Evolutionary conservation across 163 green algal genomes (phyloP).

Genomic region (Coccomyxa subellipsoidea): DNA sequence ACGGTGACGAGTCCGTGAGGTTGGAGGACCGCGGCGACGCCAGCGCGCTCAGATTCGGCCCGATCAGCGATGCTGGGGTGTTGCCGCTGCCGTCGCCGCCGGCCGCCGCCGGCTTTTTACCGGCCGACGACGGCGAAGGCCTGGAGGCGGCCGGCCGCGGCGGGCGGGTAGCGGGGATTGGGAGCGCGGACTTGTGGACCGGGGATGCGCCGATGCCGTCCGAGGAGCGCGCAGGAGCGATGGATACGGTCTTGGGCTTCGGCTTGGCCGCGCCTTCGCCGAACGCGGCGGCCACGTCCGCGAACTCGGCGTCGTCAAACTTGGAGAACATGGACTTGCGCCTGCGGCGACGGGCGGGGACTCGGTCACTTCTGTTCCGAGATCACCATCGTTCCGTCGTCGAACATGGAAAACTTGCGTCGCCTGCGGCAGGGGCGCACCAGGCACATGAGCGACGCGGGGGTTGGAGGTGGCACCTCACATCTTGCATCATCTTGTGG

Average conservation of each 20-base stretch:
- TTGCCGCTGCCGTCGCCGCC: not conserved
- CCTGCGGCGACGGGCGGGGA: not conserved
- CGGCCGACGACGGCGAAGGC: not conserved
- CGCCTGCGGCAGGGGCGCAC: not conserved
- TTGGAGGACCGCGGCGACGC: not conserved
- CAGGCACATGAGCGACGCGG: not conserved
- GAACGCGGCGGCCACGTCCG: not conserved
- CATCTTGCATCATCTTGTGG: not conserved
- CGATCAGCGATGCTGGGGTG: not conserved
- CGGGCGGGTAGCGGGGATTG: not conserved
- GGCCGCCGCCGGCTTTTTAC: not conserved
- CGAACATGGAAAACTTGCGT: constrained; percentile 3
- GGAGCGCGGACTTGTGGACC: not conserved
- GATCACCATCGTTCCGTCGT: not conserved
- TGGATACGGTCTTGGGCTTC: not conserved
- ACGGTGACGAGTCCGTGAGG: constrained; percentile 5
- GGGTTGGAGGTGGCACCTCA: not conserved
- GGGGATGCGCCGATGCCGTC: not conserved
- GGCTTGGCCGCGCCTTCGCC: not conserved
- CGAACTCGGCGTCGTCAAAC: constrained; percentile 8
- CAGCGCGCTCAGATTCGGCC: not conserved
- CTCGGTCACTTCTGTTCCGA: not conserved
- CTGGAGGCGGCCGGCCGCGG: not conserved
- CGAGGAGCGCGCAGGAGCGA: not conserved
- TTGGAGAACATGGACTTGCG: not conserved